Evolutionary conservation across 495 filamentous ascomycete genomes (phyloP).

Genomic region (Entonaema liquescens): DNA sequence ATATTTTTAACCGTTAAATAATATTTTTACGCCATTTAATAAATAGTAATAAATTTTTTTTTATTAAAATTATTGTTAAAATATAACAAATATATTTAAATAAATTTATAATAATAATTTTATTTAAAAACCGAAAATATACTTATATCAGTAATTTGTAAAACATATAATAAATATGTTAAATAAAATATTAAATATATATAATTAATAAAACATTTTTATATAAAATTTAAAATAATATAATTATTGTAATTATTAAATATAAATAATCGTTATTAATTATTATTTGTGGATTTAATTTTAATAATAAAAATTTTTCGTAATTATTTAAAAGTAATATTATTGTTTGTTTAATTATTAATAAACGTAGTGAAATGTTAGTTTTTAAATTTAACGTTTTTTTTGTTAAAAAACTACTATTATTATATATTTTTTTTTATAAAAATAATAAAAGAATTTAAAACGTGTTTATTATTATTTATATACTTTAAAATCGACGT

Average conservation of each 20-base stretch:
- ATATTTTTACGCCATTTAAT: neutral
- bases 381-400: neutral
- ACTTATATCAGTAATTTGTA: neutral
- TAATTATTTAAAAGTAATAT: neutral
- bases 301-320: neutral
- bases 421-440: neutral
- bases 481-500: neutral
- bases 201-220: too few relatives aligned
- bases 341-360: neutral
- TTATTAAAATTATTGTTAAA: neutral
- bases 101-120: neutral
- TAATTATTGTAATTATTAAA: too few relatives aligned
- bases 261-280: too few relatives aligned
- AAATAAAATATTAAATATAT: too few relatives aligned
- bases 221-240: too few relatives aligned
- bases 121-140: neutral
- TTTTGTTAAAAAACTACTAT: neutral
- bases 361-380: neutral
- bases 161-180: neutral
- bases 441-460: neutral
- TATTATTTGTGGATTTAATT: too few relatives aligned
- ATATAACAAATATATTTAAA: neutral
- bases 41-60: neutral
- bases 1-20: neutral
- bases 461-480: neutral